Percentiles rank a stretch among this genome's conserved stretches.
These are phyloP conservation scores for Fusarium sp. DNA, from an alignment of 2,329 filamentous ascomycete species.

Conservation along the genomic window DNA sequence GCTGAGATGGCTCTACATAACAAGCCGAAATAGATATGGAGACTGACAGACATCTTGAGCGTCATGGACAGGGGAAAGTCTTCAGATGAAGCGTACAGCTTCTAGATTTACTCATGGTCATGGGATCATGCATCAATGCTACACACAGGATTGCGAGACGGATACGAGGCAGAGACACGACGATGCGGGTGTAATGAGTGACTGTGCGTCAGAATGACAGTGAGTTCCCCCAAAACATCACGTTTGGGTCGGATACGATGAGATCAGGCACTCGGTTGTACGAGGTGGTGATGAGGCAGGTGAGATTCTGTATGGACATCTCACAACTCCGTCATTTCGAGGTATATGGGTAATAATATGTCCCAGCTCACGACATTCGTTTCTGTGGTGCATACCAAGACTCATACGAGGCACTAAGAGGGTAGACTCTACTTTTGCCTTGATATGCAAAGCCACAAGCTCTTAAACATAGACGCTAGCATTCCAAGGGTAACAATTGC, in stretches of 20 bases:
- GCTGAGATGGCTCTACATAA: not conserved
- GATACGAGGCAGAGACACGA: not conserved
- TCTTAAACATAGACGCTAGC: not conserved
- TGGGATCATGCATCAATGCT: not conserved
- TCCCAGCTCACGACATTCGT: not conserved
- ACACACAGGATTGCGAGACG: not conserved
- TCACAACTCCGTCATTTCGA: not conserved
- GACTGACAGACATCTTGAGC: not conserved
- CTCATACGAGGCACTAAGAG: not conserved
- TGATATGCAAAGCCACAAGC: not conserved
- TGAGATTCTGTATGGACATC: slow-evolving; percentile 1
- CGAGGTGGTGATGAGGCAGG: not conserved
- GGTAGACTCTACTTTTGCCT: not conserved
- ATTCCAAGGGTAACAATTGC: not conserved
- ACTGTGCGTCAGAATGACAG: not conserved
- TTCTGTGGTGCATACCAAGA: not conserved
- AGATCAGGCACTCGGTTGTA: slow-evolving; percentile 20
- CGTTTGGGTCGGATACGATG: not conserved
- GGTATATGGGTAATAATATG: not conserved
- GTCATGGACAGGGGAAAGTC: not conserved
- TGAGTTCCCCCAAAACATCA: not conserved
- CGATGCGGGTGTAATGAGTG: not conserved
- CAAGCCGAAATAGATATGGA: not conserved
- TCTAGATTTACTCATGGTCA: not conserved
- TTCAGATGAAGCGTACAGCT: not conserved